Percentiles rank a stretch among this genome's conserved stretches.
These are phyloP conservation scores for Lactarius sanguifluus DNA, from an alignment of 768 basidiomycete genomes.

Conservation along the genomic window DNA sequence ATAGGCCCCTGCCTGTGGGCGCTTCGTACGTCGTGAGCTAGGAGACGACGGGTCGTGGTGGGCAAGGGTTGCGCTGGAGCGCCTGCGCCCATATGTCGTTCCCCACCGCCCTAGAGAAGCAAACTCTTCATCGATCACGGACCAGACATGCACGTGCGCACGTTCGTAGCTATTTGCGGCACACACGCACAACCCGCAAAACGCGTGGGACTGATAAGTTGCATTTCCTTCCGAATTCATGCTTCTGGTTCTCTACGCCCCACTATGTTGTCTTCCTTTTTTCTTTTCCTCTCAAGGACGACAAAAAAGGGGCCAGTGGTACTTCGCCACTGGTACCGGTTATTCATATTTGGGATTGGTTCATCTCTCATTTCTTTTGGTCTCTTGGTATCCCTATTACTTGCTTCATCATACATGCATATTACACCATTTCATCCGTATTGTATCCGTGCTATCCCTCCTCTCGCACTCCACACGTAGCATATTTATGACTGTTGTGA, in stretches of 20 bases:
- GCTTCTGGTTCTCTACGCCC: neutral
- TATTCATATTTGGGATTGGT: neutral
- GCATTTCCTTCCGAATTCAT: neutral
- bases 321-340: neutral
- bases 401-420: slow-evolving; percentile 3
- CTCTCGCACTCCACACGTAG: neutral
- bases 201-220: neutral
- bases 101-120: neutral
- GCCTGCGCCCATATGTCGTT: neutral
- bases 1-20: neutral
- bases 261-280: neutral
- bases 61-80: neutral
- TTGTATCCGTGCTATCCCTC: neutral
- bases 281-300: neutral
- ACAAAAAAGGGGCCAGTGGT: slow-evolving; percentile 6
- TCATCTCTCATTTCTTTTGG: neutral
- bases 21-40: neutral
- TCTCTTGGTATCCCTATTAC: neutral
- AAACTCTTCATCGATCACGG: neutral
- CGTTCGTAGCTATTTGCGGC: neutral
- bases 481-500: slow-evolving; percentile 4
- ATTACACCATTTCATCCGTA: neutral
- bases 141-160: neutral
- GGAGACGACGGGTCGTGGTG: neutral
- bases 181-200: neutral